Evolutionary conservation across 2,329 filamentous ascomycete species (phyloP), one percentile per base, ranked within the genome.

Genomic region (Trichoderma lentiforme): DNA sequence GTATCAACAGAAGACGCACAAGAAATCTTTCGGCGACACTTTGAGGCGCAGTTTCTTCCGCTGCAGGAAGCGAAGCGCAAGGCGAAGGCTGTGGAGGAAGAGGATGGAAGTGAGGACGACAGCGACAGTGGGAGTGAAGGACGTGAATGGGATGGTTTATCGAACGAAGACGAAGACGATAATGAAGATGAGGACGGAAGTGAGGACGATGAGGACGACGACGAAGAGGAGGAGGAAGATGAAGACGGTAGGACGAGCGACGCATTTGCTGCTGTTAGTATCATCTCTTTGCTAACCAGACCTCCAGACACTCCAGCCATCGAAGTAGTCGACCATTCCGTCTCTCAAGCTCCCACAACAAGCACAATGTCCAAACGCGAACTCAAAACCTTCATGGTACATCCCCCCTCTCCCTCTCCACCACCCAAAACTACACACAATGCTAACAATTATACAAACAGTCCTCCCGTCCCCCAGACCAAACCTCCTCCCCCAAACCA

Each of bases 11-110:
- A 88, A 74, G 87, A 90, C 72, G 86, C 92, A 14, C 90, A 93
- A 76, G 93, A 91, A 71, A 87, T 95, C 72, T 93, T 99, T 78
- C 90, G 91, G 72, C 89, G 89, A 76, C 92, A 95, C 79, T 98
- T 98, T 79, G 96, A 98, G 82, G 89, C 93, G 32, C 91, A 92
- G 79, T 98, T 98, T 83, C 89, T 90, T 79, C 94, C 95, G 9
- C 81, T 97, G 51, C 85, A 85, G 53, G 80, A 81, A 78, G 70
- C 53, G 57, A 74, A 74, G 74, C 56, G 73, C 75, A 75, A 75
- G 66, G 68, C 68, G 72, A 34, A 81, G 83, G 78, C 80, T 3
- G 78, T 71, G 18, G 72, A 76, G 14, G 73, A 76, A 5, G 76
- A 76, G 8, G 77, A 80, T 11, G 58, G 73, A 12, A 76, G 76